These are phyloP conservation scores for Neostapfia colusana DNA, from an alignment of 176 grass and related monocot species.

Conservation along the genomic window DNA sequence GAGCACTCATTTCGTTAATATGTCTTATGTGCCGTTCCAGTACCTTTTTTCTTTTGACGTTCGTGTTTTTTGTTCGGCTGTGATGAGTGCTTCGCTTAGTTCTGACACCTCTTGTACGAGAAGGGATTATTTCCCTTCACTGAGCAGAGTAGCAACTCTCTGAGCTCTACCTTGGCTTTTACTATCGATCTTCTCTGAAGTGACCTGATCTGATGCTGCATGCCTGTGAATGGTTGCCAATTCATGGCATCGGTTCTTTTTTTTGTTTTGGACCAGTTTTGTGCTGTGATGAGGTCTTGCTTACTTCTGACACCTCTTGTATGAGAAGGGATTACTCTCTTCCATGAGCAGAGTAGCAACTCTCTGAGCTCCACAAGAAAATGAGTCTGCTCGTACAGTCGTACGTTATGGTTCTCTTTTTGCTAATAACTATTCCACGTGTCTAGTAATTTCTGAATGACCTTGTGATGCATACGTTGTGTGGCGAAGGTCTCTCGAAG, in stretches of 20 bases:
- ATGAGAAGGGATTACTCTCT: constrained; percentile 27
- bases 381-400: neutral
- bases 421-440: neutral
- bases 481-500: too few species aligned
- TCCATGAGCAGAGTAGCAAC: constrained; percentile 76
- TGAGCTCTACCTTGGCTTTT: constrained; percentile 38
- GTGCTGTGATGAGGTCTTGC: constrained; percentile 43
- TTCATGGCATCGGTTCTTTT: too few species aligned
- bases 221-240: neutral
- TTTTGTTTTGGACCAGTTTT: neutral
- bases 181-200: neutral
- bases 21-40: neutral
- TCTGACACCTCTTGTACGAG: constrained; percentile 63
- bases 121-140: constrained; percentile 41
- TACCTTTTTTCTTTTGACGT: neutral
- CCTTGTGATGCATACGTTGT: too few species aligned
- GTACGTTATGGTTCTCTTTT: neutral
- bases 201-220: neutral
- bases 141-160: constrained; percentile 75
- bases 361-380: constrained; percentile 46
- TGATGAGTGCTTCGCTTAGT: constrained; percentile 38
- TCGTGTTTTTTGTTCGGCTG: neutral
- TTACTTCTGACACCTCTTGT: constrained; percentile 45
- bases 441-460: neutral
- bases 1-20: neutral